Evolutionary conservation across 306 rosid genomes (phyloP).

Genomic region (Boehmeria nivea): DNA sequence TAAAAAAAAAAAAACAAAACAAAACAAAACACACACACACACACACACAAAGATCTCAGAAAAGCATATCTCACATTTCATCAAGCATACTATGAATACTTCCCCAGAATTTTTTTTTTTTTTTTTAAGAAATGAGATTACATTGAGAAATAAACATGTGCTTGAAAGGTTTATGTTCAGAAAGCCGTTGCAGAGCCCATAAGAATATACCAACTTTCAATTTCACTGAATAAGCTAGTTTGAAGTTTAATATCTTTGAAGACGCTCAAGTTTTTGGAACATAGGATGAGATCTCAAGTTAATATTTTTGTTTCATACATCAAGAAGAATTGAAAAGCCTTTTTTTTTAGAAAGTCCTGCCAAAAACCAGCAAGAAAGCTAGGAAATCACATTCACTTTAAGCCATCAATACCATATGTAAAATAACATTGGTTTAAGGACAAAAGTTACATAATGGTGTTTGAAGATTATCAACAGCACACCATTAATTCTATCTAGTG

Average conservation of each 20-base stretch:
- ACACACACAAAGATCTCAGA: too few species aligned
- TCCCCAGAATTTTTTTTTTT: not conserved
- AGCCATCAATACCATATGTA: too few species aligned
- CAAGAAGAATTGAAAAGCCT: too few species aligned
- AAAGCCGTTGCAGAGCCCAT: not conserved
- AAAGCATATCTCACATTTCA: not conserved
- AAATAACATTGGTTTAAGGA: too few species aligned
- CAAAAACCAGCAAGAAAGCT: too few species aligned
- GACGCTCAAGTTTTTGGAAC: not conserved
- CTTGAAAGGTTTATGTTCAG: not conserved
- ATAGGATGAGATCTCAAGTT: not conserved
- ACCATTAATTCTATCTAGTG: not conserved
- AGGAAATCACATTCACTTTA: too few species aligned
- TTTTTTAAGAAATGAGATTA: not conserved
- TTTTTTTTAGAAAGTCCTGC: too few species aligned
- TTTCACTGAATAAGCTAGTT: too few species aligned
- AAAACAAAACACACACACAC: too few species aligned
- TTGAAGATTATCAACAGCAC: constrained; percentile 8
- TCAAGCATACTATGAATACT: not conserved
- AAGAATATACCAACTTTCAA: not conserved
- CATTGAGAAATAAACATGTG: not conserved
- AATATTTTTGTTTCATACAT: not conserved
- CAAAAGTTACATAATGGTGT: not conserved
- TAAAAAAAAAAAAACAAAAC: too few species aligned
- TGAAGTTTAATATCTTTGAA: too few species aligned